Base-by-base conservation (phyloP, 768 basidiomycete species). In the Paxillus ammoniavirescens region DNA sequence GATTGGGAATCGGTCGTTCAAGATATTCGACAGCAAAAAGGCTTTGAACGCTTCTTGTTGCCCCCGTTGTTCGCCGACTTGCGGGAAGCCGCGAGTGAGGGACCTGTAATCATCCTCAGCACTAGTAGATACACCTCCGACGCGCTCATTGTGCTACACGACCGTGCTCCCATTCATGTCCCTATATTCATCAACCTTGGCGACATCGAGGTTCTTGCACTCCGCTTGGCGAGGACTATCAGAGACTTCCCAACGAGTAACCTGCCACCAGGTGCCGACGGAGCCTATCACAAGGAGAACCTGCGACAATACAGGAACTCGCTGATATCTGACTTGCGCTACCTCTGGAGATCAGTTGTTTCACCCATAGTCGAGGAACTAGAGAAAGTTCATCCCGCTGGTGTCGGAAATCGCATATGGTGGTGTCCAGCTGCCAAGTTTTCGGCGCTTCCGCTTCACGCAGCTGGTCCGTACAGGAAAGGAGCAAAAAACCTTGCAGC, bases 31-130 rank as follows among this genome's bases (percentile, higher is more conserved):
- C 14, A 35, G 4, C 36, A 62, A 8, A 48, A 50, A 38, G 59
- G 63, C 1, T 66, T 72, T 51, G 58, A 62, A 21, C 50, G 58
- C 7, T 73, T 72, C 49, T 63, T 73, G 14, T 52, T 47, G 9
- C 66, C 68, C 1, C 50, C 49, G 8, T 47, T 56, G 14, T 58
- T 59, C 18, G 49, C 58, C 0, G 47, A 59, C 17, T 52, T 68
- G 7, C 61, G 50, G 13, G 28, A 28, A 1, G 61, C 60, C 14
- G 64, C 69, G 9, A 17, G 47, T 0, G 52, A 37, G 6, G 72
- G 72, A 4, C 69, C 70, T 0, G 59, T 72, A n/a, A 63, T 73
- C 18, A 52, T 76, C 13, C 55, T 74, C 21, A 76, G 74, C 47
- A 55, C 66, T 9, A 61, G 65, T 50, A 38, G 46, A 15, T 55